Conservation (phyloP, 768 basidiomycete genomes). For the Austroboletus eburneus region DNA sequence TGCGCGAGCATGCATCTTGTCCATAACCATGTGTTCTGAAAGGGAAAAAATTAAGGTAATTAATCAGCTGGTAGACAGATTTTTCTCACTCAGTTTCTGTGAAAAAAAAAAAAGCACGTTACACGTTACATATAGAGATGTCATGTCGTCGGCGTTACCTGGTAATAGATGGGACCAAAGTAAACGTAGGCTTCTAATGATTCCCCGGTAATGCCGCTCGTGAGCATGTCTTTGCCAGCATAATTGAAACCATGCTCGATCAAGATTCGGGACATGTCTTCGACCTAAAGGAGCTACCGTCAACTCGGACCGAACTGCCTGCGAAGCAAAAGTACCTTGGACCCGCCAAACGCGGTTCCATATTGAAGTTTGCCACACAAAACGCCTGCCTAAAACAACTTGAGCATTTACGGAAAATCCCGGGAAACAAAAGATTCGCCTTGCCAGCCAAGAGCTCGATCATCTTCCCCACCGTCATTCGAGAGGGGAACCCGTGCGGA, state of each 20-base stretch:
- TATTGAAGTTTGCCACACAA: constrained; percentile 86
- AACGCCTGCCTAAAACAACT: constrained; percentile 71
- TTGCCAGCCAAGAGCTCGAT: constrained; percentile 96
- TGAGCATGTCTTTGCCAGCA: constrained; percentile 98
- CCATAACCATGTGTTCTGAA: constrained; percentile 97
- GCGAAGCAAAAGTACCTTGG: constrained; percentile 70
- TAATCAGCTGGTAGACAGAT: constrained; percentile 3
- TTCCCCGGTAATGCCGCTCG: constrained; percentile 96
- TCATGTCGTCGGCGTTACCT: constrained; percentile 45
- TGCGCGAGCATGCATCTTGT: constrained; percentile 99
- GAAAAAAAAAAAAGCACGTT: neutral
- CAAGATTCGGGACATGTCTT: constrained; percentile 96
- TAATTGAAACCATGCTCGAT: constrained; percentile 96
- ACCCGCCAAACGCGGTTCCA: constrained; percentile 96
- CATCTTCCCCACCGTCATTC: constrained; percentile 99
- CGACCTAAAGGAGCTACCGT: constrained; percentile 52
- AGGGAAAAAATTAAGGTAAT: constrained; percentile 4
- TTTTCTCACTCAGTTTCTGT: constrained; percentile 86
- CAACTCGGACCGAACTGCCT: constrained; percentile 11
- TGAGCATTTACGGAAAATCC: neutral
- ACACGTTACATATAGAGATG: neutral
- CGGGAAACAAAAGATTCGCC: constrained; percentile 35
- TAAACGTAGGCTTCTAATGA: constrained; percentile 96
- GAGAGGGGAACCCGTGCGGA: constrained; percentile 98
- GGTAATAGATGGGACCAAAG: constrained; percentile 98